Evolutionary conservation across 2,329 filamentous ascomycete species (phyloP), one percentile per base, ranked within the genome.

Genomic region (Didymella keratinophila): DNA sequence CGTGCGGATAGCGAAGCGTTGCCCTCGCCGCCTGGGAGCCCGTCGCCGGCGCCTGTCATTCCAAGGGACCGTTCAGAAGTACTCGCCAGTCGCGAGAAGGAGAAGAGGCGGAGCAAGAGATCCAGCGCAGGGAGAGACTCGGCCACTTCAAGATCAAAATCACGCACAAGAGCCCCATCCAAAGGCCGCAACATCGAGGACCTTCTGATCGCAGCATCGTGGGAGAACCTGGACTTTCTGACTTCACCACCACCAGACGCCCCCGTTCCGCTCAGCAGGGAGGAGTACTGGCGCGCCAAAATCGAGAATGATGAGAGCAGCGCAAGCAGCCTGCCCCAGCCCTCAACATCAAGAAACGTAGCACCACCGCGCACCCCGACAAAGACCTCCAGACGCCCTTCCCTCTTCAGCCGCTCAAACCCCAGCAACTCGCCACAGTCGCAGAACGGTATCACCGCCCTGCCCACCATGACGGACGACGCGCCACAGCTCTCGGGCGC

Each of bases 401-500:
- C 56, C 4, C 20, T 54, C 23, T 58, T 58, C 46, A 27, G 34
- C 8, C 46, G 50, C 50, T 50, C 56, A 9, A 60, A 52, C n/a
- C 32, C 11, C 32, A 52, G 52, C 52, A 34, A 37, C 43, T 55
- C 49, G 11, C 65, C 67, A 4, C 67, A 41, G 1, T 66, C 69
- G 1, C 63, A 67, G 16, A 44, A 66, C 20, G 63, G 69, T 57
- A 64, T 75, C 50, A 75, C 73, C 0, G 72, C 73, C 1, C 61
- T 75, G 14, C 73, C 73, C 11, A 62, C 41, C 49, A 66, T 73
- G 58, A 48, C 43, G 18, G 55, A 61, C 11, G 53, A 46, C 1
- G 52, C 49, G n/a, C 46, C 49, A 2, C 47, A 64, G 14, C 25
- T 46, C 23, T 53, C 53, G 21, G 37, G 56, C 18, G 64, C 64